Evolutionary conservation across 2,329 filamentous ascomycete genomes (phyloP).

Genomic region (Chaetomiaceae sp.): DNA sequence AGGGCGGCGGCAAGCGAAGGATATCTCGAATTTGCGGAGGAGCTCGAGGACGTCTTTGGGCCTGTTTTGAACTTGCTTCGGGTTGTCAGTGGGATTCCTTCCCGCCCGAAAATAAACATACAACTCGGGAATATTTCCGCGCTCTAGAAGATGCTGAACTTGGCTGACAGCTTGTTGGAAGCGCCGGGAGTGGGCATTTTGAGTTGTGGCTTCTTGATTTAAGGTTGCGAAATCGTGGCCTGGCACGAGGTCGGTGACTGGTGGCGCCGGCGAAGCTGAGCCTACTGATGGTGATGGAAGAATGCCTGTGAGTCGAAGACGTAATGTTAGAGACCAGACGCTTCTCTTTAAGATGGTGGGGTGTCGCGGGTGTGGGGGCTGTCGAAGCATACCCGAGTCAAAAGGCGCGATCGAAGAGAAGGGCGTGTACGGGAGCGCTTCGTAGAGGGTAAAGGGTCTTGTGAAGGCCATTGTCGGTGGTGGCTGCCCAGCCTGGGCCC

Average conservation of each 20-base stretch:
- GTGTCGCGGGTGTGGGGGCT: neutral
- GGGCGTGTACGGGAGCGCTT: conserved; percentile 77
- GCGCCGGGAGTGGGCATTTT: conserved; percentile 57
- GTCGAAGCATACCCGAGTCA: conserved; percentile 56
- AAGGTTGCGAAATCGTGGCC: conserved; percentile 59
- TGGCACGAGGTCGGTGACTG: conserved; percentile 49
- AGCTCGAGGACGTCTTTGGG: conserved; percentile 33
- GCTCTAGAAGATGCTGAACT: conserved; percentile 68
- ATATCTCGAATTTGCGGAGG: conserved; percentile 24
- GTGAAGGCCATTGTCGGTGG: conserved; percentile 24
- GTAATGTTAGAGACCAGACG: neutral
- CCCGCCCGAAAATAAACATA: conserved; percentile 35
- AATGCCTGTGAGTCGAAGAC: conserved; percentile 46
- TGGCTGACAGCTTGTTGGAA: conserved; percentile 70
- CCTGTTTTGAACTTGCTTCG: conserved; percentile 54
- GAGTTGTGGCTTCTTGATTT: conserved; percentile 62
- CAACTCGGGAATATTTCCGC: conserved; percentile 67
- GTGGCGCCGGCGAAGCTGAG: conserved; percentile 49
- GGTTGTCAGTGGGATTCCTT: conserved; percentile 27
- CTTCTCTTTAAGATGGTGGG: neutral
- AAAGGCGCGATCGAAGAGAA: conserved; percentile 77
- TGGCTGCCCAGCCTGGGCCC: conserved; percentile 4
- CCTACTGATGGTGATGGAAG: conserved; percentile 62
- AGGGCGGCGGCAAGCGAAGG: conserved; percentile 38
- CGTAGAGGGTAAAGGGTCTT: conserved; percentile 60